phyloP scores from a whole-genome alignment of 2,329 filamentous ascomycete species.

The Phialemonium atrogriseum region DNA sequence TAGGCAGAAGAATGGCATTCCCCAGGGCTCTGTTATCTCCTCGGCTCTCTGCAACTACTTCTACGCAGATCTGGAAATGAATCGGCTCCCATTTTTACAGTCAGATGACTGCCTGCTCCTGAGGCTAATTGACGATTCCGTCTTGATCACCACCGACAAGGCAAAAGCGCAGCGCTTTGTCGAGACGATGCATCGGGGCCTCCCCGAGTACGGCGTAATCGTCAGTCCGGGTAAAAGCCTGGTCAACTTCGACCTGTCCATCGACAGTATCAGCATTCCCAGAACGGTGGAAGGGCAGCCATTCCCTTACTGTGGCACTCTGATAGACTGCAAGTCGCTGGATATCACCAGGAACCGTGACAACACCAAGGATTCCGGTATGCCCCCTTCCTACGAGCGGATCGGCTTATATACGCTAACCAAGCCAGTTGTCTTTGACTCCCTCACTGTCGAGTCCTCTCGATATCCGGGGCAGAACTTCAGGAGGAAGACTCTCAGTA shows the following conservation, averaged over 20 bases:
- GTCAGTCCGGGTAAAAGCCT: slow-evolving; percentile 75
- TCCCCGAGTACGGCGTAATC: slow-evolving; percentile 70
- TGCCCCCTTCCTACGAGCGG: slow-evolving; percentile 18
- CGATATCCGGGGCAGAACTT: slow-evolving; percentile 69
- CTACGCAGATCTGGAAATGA: slow-evolving; percentile 76
- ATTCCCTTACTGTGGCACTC: slow-evolving; percentile 88
- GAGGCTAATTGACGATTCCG: slow-evolving; percentile 84
- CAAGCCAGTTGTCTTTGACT: slow-evolving; percentile 49
- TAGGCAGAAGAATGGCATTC: slow-evolving; percentile 80
- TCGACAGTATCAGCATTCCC: slow-evolving; percentile 45
- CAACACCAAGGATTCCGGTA: slow-evolving; percentile 41
- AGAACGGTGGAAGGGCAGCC: slow-evolving; percentile 26
- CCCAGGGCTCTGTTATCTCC: slow-evolving; percentile 85
- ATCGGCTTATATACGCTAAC: slow-evolving; percentile 6
- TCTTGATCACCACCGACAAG: slow-evolving; percentile 69
- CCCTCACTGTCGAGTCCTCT: slow-evolving; percentile 70
- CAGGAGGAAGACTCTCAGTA: slow-evolving; percentile 68
- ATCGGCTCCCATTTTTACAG: slow-evolving; percentile 38
- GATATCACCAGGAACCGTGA: slow-evolving; percentile 64
- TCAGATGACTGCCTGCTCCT: slow-evolving; percentile 54
- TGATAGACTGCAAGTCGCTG: slow-evolving; percentile 67
- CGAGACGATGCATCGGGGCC: slow-evolving; percentile 67
- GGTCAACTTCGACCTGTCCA: slow-evolving; percentile 66
- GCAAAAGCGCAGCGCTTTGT: slow-evolving; percentile 65
- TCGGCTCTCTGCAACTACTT: slow-evolving; percentile 90